phyloP scores from a whole-genome alignment of 169 alveolate species.

The Besnoitia besnoiti region DNA sequence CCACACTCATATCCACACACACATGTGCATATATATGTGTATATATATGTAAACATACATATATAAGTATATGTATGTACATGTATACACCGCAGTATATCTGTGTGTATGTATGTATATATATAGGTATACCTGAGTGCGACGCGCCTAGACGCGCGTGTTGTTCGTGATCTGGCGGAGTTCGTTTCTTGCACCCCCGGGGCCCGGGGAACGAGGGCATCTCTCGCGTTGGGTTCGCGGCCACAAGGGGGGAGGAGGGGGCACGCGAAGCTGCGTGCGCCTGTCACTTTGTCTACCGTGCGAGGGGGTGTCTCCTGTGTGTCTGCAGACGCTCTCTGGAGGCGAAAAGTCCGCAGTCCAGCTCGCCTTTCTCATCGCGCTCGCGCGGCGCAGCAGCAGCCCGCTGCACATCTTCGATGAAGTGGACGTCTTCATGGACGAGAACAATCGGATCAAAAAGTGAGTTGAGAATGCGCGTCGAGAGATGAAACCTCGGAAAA shows the following conservation, averaged over 20 bases:
- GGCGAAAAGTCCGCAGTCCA: slow-evolving; percentile 52
- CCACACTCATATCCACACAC: background rate
- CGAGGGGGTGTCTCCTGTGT: background rate
- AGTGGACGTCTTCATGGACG: slow-evolving; percentile 63
- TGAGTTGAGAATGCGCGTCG: background rate
- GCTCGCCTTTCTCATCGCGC: slow-evolving; percentile 47
- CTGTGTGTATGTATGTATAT: background rate
- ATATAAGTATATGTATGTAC: background rate
- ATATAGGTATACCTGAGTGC: too few relatives aligned
- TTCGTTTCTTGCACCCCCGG: too few relatives aligned
- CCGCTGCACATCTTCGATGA: slow-evolving; percentile 57
- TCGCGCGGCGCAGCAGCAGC: slow-evolving; percentile 12
- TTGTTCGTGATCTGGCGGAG: too few relatives aligned
- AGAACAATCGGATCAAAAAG: slow-evolving; percentile 44
- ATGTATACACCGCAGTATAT: background rate
- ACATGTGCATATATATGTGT: background rate
- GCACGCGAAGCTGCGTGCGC: background rate
- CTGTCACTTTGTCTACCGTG: background rate
- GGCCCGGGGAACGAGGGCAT: too few relatives aligned
- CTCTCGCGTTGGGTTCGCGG: too few relatives aligned
- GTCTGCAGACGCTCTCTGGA: slow-evolving; percentile 41
- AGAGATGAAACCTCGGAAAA: background rate
- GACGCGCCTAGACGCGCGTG: too few relatives aligned
- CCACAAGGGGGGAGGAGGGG: too few relatives aligned
- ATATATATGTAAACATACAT: background rate